These are phyloP conservation scores for Crithidia sp. DNA, from an alignment of 208 protist genomes.

Conservation along the genomic window DNA sequence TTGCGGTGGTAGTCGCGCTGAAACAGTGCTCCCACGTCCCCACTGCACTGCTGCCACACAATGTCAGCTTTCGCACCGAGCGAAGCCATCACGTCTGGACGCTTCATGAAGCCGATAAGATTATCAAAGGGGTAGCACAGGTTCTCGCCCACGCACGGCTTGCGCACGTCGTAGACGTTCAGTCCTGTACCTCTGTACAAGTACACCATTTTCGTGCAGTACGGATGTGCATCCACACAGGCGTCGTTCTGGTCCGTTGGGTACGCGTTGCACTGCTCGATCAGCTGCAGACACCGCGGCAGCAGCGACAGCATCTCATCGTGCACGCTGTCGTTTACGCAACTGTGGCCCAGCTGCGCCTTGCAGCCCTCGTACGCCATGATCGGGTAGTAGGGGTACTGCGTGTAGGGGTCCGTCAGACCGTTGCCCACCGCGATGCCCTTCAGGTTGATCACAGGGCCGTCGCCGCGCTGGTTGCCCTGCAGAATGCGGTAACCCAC, in stretches of 20 bases:
- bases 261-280: conserved; percentile 40
- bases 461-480: conserved; percentile 17
- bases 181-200: conserved; percentile 8
- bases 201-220: conserved; percentile 11
- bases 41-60: conserved; percentile 76
- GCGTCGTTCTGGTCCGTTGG: conserved; percentile 13
- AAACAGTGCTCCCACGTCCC: conserved; percentile 57
- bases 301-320: conserved; percentile 40
- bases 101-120: conserved; percentile 60
- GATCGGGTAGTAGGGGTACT: conserved; percentile 73
- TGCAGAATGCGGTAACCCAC: conserved; percentile 46
- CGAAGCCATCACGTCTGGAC: conserved; percentile 42
- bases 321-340: conserved; percentile 47
- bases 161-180: conserved; percentile 90
- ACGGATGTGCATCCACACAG: conserved; percentile 13
- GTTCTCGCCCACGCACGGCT: conserved; percentile 36
- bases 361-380: conserved; percentile 72
- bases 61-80: conserved; percentile 56
- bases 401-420: conserved; percentile 77
- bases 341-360: conserved; percentile 41
- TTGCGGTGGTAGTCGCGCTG: conserved; percentile 68
- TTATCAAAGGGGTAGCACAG: conserved; percentile 89
- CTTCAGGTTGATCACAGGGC: conserved; percentile 50
- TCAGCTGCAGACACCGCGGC: conserved; percentile 52
- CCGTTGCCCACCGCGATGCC: conserved; percentile 90